Evolutionary conservation across 2,329 filamentous ascomycete genomes (phyloP).

Genomic region (Botrytis deweyae): DNA sequence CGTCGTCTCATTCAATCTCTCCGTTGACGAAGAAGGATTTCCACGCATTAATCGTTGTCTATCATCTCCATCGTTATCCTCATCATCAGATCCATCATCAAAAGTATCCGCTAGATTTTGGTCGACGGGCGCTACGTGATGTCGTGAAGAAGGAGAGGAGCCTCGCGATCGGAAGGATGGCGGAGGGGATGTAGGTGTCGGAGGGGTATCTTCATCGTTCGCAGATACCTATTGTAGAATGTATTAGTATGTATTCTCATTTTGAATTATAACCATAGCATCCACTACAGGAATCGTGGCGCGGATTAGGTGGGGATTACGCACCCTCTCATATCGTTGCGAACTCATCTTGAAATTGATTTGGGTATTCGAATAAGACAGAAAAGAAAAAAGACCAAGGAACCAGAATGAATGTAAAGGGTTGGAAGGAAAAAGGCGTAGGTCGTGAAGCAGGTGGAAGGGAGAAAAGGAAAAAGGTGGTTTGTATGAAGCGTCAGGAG

Average conservation of each 20-base stretch:
- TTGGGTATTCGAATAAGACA: slow-evolving; percentile 28
- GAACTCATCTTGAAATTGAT: slow-evolving; percentile 35
- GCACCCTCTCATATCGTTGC: slow-evolving; percentile 56
- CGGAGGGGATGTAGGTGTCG: slow-evolving; percentile 53
- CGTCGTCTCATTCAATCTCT: slow-evolving; percentile 28
- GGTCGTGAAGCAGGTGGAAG: slow-evolving; percentile 22
- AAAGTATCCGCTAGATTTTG: slow-evolving; percentile 90
- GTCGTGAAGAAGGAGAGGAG: slow-evolving; percentile 60
- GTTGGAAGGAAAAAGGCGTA: slow-evolving; percentile 24
- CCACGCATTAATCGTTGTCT: slow-evolving; percentile 82
- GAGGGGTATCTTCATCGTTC: slow-evolving; percentile 53
- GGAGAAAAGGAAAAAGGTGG: slow-evolving; percentile 16
- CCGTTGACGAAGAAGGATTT: slow-evolving; percentile 41
- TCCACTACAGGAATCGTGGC: slow-evolving; percentile 26
- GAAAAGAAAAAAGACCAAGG: slow-evolving; percentile 28
- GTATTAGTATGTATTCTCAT: slow-evolving; percentile 32
- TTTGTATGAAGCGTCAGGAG: neutral
- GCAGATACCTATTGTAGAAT: slow-evolving; percentile 51
- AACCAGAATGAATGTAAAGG: slow-evolving; percentile 25
- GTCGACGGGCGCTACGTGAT: slow-evolving; percentile 55
- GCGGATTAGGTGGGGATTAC: slow-evolving; percentile 33
- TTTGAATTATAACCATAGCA: slow-evolving; percentile 6
- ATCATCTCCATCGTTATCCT: slow-evolving; percentile 75
- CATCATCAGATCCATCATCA: slow-evolving; percentile 70
- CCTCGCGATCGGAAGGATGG: slow-evolving; percentile 88